A percentile compares a stretch with the other conserved stretches of the same genome.
Conservation (phyloP, 257 asterid species). For the Solanum paucissectum region DNA sequence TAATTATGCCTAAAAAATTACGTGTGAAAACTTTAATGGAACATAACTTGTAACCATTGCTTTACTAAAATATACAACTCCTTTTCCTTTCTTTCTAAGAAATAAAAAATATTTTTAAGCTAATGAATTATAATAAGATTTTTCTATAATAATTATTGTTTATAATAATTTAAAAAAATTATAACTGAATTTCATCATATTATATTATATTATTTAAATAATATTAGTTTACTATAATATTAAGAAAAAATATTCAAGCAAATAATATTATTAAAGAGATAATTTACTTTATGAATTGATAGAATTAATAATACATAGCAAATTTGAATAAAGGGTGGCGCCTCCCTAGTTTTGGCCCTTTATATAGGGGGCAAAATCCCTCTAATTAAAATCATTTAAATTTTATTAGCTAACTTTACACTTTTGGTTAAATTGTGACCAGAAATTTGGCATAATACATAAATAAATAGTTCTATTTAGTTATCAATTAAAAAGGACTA, state of each 20-base stretch:
- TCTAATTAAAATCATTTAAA: not conserved
- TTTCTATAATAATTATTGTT: not conserved
- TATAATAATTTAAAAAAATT: not conserved
- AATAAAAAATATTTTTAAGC: not conserved
- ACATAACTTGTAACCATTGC: not conserved
- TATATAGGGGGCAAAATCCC: not conserved
- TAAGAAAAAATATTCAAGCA: no score
- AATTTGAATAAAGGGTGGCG: not conserved
- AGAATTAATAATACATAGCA: not conserved
- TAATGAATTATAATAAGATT: not conserved
- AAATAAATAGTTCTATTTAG: not conserved
- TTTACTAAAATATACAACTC: not conserved
- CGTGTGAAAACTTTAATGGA: not conserved
- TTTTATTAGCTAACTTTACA: not conserved
- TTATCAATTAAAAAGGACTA: not conserved
- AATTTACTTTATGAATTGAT: not conserved
- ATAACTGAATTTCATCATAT: not conserved
- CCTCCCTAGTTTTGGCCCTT: slow-evolving; percentile 2
- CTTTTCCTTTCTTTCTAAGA: not conserved
- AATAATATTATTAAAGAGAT: not conserved
- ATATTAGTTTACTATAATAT: not conserved
- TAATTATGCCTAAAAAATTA: not conserved
- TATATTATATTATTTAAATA: not conserved
- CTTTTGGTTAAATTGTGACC: not conserved
- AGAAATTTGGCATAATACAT: not conserved